These are phyloP conservation scores for Saccharomyces hybrid DNA, from an alignment of 1,139 yeast species.

Conservation along the genomic window DNA sequence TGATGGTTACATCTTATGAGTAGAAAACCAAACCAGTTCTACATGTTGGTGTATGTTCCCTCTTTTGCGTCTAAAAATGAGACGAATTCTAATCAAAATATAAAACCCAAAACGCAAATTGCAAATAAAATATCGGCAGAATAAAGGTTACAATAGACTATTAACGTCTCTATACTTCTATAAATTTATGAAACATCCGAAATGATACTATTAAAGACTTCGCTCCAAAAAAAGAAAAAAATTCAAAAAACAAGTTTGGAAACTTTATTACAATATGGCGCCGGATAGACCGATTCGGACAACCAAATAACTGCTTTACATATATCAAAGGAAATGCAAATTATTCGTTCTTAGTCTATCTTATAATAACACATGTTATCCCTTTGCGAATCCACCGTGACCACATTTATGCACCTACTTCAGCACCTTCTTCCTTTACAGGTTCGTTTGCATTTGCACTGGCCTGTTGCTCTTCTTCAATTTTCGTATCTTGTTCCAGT, in stretches of 20 bases:
- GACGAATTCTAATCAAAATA: background rate
- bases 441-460: constrained; percentile 8
- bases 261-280: background rate
- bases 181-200: background rate
- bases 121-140: background rate
- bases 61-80: background rate
- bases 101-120: background rate
- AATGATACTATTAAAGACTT: constrained; percentile 6
- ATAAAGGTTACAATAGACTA: background rate
- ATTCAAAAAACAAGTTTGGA: background rate
- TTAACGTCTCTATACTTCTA: background rate
- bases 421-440: constrained; percentile 3
- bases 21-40: background rate
- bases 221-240: background rate
- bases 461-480: constrained; percentile 12
- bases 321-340: background rate
- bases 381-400: background rate
- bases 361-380: background rate
- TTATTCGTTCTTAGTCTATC: background rate
- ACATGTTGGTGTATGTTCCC: background rate
- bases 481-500: constrained; percentile 6
- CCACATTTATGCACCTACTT: constrained; percentile 2
- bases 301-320: background rate
- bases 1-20: background rate
- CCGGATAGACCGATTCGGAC: background rate